Base-by-base conservation (phyloP, 371 early-diverging fungal genomes). In the Blakeslea trispora region DNA sequence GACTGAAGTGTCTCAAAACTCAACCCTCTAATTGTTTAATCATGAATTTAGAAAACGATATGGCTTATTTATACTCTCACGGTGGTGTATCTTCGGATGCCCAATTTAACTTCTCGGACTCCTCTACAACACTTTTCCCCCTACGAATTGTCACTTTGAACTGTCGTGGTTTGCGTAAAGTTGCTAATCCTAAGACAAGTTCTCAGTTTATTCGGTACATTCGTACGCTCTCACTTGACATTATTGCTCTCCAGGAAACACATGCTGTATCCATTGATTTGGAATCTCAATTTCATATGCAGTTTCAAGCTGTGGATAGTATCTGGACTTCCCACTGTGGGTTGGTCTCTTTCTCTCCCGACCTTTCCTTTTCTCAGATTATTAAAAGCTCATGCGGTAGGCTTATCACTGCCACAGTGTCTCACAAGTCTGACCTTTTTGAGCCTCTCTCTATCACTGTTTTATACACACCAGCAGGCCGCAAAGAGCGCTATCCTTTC, bases 301-400 rank as follows among this genome's bases (percentile, higher is more conserved):
- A 55, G 39, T 47, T 55, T 28, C 40, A 47, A 47, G 55, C 55
- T 28, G 15, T 14, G 5, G 11, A 31, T 39, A 51, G 46, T 19
- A 34, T 50, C 10, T 58, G 59, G 52, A 46, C 46, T 2, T 17
- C 15, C 9, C 53, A 58, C 41, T 58, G 59, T 31, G 59, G 52
- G 1, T 1, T 58, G 11, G 19, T 58, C 5, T 52, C 32, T 22
- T 52, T 51, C 35, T 46, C 45, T 52, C 41, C 59, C 18, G 40
- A 24, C 11, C 34, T 51, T 4, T 34, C 19, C 9, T 14, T 51
- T 17, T 45, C 52, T 24, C 35, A 51, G 10, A 15, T 51, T 15
- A 28, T 18, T 23, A 28, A 15, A 10, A 34, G 41, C 28, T 15
- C 35, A 17, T 32, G 43, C 34, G 45, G 32, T 22, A 35, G 51